Base-by-base conservation (phyloP, 2,329 filamentous ascomycete species). In the Xylogone sp. region DNA sequence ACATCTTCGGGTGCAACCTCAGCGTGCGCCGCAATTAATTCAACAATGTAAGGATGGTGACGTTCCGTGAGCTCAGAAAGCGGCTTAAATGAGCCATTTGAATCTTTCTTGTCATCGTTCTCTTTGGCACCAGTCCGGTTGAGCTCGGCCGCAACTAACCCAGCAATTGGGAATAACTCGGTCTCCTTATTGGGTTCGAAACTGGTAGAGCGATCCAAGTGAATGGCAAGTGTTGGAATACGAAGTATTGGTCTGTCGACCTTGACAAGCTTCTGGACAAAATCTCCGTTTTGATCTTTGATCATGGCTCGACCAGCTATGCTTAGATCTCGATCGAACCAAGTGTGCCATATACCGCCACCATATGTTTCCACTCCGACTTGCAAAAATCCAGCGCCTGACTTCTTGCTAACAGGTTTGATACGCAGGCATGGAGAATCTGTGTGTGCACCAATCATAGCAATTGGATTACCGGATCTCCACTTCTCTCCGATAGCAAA, bases 171-270 rank as follows among this genome's bases (percentile, higher is more conserved):
- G 65, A 96, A 95, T 21, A 99, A 75, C 69, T 99, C 93, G 21
- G 87, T 90, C 75, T 99, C 94, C 75, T 97, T 97, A 78, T 97
- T 99, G 66, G 95, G 96, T 51, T 90, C 79, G 65, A 99, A 99
- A 56, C 79, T 89, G 62, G 88, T 80, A 62, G 89, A 84, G 50
- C 93, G 87, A 65, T 97, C 87, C 52, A 99, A 82, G 71, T 99
- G 94, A 59, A 97, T 95, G 29, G 94, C 94, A 57, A 99, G 77
- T 3, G 91, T 96, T 1, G 94, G 94, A 54, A 99, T 93, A 48
- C 94, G 83, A 59, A 97, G 79, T 61, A 99, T 87, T 16, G 94
- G 94, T 64, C 87, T 85, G 63, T 96, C 88, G 57, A 99, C 82
- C 73, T 95, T 94, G 72, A 97, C 83, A 51, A 99, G 79, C 71